Evolutionary conservation across 2,329 filamentous ascomycete species (phyloP).

Genomic region (Microascus cirrosus): DNA sequence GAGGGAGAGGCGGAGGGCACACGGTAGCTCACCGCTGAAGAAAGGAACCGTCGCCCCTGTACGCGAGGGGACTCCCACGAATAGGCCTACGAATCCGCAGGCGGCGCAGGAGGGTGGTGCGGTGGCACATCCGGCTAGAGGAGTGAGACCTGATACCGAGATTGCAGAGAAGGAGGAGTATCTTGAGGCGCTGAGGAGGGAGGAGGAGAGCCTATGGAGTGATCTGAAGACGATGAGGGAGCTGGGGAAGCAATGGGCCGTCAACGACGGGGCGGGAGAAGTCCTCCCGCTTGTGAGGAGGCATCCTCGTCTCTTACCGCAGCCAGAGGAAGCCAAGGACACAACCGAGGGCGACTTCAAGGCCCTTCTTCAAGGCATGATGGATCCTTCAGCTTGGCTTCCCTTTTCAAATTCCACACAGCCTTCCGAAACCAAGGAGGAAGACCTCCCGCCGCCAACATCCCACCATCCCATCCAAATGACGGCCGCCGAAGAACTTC

Average conservation of each 20-base stretch:
- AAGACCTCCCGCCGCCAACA: conserved; percentile 23
- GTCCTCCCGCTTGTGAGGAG: conserved; percentile 10
- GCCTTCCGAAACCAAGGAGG: conserved; percentile 16
- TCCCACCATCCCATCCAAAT: conserved; percentile 58
- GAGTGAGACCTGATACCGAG: conserved; percentile 26
- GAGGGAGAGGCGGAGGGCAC: conserved; percentile 23
- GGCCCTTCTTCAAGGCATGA: conserved; percentile 33
- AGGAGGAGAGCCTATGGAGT: conserved; percentile 43
- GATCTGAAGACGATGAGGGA: conserved; percentile 40
- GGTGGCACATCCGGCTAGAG: conserved; percentile 25
- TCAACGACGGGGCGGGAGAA: background rate
- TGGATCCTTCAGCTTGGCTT: conserved; percentile 39
- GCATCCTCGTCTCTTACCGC: conserved; percentile 25
- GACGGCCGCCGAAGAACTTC: conserved; percentile 51
- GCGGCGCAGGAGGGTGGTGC: background rate
- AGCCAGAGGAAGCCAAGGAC: conserved; percentile 9
- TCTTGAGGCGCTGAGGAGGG: conserved; percentile 39
- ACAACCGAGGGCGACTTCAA: conserved; percentile 16
- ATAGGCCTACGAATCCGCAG: conserved; percentile 2
- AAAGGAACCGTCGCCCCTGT: conserved; percentile 21
- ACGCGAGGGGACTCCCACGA: conserved; percentile 15
- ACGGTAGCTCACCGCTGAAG: conserved; percentile 39
- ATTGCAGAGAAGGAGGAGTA: conserved; percentile 37
- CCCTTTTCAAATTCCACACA: conserved; percentile 31
- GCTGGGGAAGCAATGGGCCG: conserved; percentile 1